Evolutionary conservation across 306 rosid genomes (phyloP).

Genomic region (Vigna radiata): DNA sequence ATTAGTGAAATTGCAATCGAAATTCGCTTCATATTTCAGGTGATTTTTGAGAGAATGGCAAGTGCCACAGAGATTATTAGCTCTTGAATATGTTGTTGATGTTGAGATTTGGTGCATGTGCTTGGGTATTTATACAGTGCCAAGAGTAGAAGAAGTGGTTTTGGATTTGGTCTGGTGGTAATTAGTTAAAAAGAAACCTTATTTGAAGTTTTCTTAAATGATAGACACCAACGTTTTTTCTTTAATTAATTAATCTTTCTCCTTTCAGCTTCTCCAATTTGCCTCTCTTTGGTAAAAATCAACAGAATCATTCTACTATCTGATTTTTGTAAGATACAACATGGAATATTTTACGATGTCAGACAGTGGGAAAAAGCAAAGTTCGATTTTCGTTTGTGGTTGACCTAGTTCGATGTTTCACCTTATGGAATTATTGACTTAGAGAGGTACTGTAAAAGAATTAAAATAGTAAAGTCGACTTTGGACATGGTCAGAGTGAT

Average conservation of each 20-base stretch:
- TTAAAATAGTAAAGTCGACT: neutral
- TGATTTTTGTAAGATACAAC: neutral
- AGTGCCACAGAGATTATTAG: neutral
- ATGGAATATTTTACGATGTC: neutral
- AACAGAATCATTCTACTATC: neutral
- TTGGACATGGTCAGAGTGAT: conserved; percentile 30
- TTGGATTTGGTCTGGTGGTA: conserved; percentile 43
- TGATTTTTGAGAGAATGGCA: neutral
- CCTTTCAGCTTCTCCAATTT: neutral
- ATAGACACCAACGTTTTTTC: neutral
- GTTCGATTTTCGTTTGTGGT: neutral
- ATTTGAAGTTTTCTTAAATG: conserved; percentile 16
- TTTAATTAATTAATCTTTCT: neutral
- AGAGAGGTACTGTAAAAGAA: neutral
- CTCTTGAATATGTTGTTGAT: conserved; percentile 13
- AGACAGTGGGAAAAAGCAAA: neutral
- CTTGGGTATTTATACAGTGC: conserved; percentile 34
- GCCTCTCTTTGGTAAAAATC: neutral
- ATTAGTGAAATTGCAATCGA: conserved; percentile 36
- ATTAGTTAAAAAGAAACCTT: neutral
- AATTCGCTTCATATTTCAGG: conserved; percentile 48
- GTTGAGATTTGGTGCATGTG: neutral
- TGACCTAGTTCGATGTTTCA: conserved; percentile 15
- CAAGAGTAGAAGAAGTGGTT: conserved; percentile 13
- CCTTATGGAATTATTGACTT: conserved; percentile 1